phyloP scores from a whole-genome alignment of 805 yeast genomes.

The Metahyphopichia silvanorum region DNA sequence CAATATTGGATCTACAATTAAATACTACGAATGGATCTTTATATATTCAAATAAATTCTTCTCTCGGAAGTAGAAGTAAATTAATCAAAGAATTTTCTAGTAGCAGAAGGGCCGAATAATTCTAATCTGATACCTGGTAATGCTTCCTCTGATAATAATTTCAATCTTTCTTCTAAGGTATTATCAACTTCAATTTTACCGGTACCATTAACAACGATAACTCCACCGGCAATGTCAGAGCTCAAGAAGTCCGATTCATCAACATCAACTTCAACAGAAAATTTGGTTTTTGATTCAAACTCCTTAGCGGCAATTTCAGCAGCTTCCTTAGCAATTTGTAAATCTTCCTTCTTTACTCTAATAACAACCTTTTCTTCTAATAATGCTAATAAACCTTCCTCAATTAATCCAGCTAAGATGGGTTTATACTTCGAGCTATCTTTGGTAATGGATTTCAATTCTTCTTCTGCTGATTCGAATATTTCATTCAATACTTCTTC shows the following conservation, averaged over 20 bases:
- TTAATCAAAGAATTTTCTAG: slow-evolving; percentile 90
- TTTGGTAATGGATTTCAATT: slow-evolving; percentile 56
- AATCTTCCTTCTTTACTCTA: slow-evolving; percentile 66
- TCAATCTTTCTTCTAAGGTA: slow-evolving; percentile 92
- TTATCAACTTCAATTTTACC: slow-evolving; percentile 89
- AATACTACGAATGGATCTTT: too few relatives aligned
- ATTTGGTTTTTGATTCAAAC: slow-evolving; percentile 61
- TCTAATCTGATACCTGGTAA: slow-evolving; percentile 91
- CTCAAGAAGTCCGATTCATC: slow-evolving; percentile 57
- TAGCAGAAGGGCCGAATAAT: slow-evolving; percentile 76
- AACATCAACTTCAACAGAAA: slow-evolving; percentile 51
- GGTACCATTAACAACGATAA: slow-evolving; percentile 59
- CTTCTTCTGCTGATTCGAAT: slow-evolving; percentile 63
- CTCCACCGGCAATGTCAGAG: slow-evolving; percentile 81
- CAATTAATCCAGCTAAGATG: slow-evolving; percentile 71
- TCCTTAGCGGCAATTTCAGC: slow-evolving; percentile 56
- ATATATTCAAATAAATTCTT: too few relatives aligned
- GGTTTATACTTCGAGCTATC: slow-evolving; percentile 61
- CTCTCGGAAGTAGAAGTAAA: slow-evolving; percentile 2
- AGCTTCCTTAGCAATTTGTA: slow-evolving; percentile 57
- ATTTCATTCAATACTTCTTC: slow-evolving; percentile 71
- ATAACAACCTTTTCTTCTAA: slow-evolving; percentile 68
- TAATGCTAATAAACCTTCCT: slow-evolving; percentile 68
- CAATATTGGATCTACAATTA: too few relatives aligned
- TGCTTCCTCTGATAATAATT: slow-evolving; percentile 75